A percentile compares a stretch with the other conserved stretches of the same genome.
These are phyloP conservation scores for Penicillium hesseltinei DNA, from an alignment of 2,329 filamentous ascomycete species.

Conservation along the genomic window DNA sequence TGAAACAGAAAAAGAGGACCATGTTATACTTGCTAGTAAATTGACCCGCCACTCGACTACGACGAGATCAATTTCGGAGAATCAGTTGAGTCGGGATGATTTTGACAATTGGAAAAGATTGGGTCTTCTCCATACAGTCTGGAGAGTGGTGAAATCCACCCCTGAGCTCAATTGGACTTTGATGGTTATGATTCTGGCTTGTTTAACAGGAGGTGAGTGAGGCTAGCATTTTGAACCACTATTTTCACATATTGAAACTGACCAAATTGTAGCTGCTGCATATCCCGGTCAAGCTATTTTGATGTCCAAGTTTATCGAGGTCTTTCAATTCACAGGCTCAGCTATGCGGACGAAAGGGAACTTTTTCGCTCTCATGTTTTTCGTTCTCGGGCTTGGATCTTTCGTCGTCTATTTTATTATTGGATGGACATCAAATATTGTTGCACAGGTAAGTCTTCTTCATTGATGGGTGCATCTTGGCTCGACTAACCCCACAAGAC, in stretches of 20 bases:
- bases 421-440: slow-evolving; percentile 32
- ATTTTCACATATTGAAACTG: neutral
- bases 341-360: slow-evolving; percentile 30
- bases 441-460: slow-evolving; percentile 23
- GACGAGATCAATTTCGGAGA: neutral
- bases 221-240: neutral
- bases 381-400: slow-evolving; percentile 42
- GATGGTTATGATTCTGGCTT: neutral
- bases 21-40: neutral
- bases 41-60: slow-evolving; percentile 3
- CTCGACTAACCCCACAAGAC: neutral
- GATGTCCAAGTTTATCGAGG: slow-evolving; percentile 23
- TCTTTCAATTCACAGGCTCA: slow-evolving; percentile 15
- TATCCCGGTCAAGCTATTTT: slow-evolving; percentile 49
- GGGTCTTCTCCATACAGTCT: slow-evolving; percentile 4
- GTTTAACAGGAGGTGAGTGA: slow-evolving; percentile 1
- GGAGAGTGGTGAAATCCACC: neutral
- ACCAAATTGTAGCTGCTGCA: slow-evolving; percentile 36
- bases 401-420: slow-evolving; percentile 42
- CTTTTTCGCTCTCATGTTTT: slow-evolving; percentile 50
- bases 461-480: neutral
- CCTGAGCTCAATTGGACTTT: slow-evolving; percentile 7
- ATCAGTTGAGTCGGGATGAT: slow-evolving; percentile 4
- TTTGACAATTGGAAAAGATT: slow-evolving; percentile 9
- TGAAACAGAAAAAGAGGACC: neutral